These are phyloP conservation scores for Xylariaceae sp. DNA, from an alignment of 2,329 filamentous ascomycete genomes.

Conservation along the genomic window DNA sequence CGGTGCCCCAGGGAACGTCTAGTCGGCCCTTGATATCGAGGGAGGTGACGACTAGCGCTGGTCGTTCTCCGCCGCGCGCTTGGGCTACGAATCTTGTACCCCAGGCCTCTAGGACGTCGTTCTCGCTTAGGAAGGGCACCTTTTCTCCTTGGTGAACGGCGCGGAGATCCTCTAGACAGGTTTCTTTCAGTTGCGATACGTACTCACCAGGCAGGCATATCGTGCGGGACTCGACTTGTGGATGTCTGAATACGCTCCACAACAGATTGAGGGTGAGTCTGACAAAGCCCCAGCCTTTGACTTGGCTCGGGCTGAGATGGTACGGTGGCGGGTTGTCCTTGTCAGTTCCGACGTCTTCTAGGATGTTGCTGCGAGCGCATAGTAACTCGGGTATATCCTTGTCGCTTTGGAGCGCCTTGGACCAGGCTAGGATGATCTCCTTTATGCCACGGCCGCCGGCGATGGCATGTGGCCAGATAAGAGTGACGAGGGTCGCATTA, in stretches of 20 bases:
- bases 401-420: neutral
- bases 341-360: neutral
- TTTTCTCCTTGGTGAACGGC: neutral
- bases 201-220: slow-evolving; percentile 5
- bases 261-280: neutral
- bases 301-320: neutral
- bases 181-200: neutral
- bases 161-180: neutral
- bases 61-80: neutral
- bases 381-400: neutral
- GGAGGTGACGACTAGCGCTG: slow-evolving; percentile 2
- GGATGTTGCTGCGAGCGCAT: neutral
- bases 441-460: slow-evolving; percentile 3
- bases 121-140: slow-evolving; percentile 2
- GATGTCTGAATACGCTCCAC: slow-evolving; percentile 1
- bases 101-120: slow-evolving; percentile 4
- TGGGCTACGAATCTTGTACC: neutral
- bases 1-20: neutral
- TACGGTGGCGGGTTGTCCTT: neutral
- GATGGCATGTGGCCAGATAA: slow-evolving; percentile 4
- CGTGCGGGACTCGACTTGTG: slow-evolving; percentile 4
- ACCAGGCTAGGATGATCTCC: slow-evolving; percentile 4
- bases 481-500: slow-evolving; percentile 2
- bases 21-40: slow-evolving; percentile 4
- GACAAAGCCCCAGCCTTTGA: slow-evolving; percentile 7